Base-by-base conservation (phyloP, 2,329 filamentous ascomycete genomes). In the Coniochaeta hoffmannii region DNA sequence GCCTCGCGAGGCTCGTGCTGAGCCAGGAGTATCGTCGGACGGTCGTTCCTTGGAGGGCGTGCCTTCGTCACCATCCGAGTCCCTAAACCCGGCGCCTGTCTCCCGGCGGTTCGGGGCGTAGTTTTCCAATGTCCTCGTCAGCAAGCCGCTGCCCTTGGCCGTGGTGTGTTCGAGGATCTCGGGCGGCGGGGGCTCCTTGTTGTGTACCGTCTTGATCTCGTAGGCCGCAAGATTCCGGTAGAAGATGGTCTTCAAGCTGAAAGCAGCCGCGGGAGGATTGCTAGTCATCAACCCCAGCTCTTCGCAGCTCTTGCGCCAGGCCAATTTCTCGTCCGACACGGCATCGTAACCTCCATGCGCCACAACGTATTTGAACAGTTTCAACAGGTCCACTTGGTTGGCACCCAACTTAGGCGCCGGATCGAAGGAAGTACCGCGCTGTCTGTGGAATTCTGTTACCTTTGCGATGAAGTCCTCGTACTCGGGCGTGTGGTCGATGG, bases 201-300 rank as follows among this genome's bases (percentile, higher is more conserved):
- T 81, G 72, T 92, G 88, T 41, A 91, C 73, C 11, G 84, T 87
- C 50, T 82, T 83, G 65, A 96, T 94, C 71, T 96, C 91, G 71
- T 88, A 96, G 1, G 91, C 90, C 12, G 88, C 87, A 46, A 96
- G 80, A 64, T 93, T 90, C 70, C 90, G 92, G 76, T 95, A 95
- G 74, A 94, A 96, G 59, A 88, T 85, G 55, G 88, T 87, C 73
- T 96, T 96, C 55, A 96, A 76, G 57, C 88, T 82, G 72, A 95
- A 96, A 14, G 90, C 90, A 57, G 90, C 84, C n/a, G 90, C 89
- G 7, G 90, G 80, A 59, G 89, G 84, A 66, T 93, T 91, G 64
- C 81, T 79, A 55, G 85, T 85, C 65, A 84, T 84, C 60, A 92
- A 82, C 52, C 89, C 83, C 56, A 96, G 86, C 63, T 91, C 86